Evolutionary conservation across 208 protist species (phyloP), one percentile per base, ranked within the genome.

Genomic region (Tritrichomonas musculus): DNA sequence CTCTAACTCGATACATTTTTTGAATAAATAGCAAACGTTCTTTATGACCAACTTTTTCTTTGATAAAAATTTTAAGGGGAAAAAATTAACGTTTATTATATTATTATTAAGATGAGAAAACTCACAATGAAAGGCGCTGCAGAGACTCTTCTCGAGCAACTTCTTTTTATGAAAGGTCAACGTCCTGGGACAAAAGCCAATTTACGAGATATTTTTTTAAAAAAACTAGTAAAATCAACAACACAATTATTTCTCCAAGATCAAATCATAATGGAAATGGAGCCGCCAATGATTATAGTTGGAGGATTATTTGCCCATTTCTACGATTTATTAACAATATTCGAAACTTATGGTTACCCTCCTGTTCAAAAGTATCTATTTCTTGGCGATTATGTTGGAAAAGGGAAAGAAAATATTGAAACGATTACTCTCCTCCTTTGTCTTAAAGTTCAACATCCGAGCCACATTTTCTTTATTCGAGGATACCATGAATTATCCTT

Each of bases 321-420:
- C 30, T 82, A 82, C 27, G 73, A 82, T 30, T 41, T 82, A 47
- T 50, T 82, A 30, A 3, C 17, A 9, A 82, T 82, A 30, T 82
- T 82, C 50, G 73, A 82, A 41, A 50, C 41, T 8, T 50, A 82
- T 82, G 73, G 73, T 4, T 82, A 82, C 95, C 99, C 99, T 30
- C 98, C 98, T 39, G 97, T 98, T 20, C 95, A 98, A 0, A 99
- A 99, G 94, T 99, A 99, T 94, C 96, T 99, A n/a, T 99, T 99
- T 95, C 97, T 99, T 95, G 95, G 95, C 44, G 93, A 94, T 75
- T 82, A 69, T 82, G 57, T 94, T 55, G 93, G 88, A 36, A 20
- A 39, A 55, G 88, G 88, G 14, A 36, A 50, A 47, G 94, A 93
- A 77, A 93, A 65, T n/a, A 96, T 98, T 14, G 97, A 98, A 94